Base-by-base conservation (phyloP, 257 asterid genomes). In the Lycium ferocissimum region DNA sequence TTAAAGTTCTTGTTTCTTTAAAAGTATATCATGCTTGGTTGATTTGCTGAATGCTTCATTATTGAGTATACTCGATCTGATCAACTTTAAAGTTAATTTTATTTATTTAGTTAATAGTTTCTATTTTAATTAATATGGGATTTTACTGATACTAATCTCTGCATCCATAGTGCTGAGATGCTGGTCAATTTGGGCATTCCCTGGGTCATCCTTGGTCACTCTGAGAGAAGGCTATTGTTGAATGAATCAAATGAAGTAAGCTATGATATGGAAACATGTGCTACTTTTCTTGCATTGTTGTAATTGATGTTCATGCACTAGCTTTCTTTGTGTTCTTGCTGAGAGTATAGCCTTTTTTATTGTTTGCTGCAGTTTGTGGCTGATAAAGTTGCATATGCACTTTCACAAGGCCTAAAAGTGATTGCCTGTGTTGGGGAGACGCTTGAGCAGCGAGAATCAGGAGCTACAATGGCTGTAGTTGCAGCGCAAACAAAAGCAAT, bases 351-450 rank as follows among this genome's bases (percentile, higher is more conserved):
- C 35, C 22, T 15, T 66, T 53, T 67, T 69, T 6, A 40, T 38
- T 35, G 40, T 83, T 51, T 83, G 57, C 53, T 62, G 79, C 90
- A 96, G 98, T 94, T 95, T 76, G 98, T 95, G 70, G 99, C 98
- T 85, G 97, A 93, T 15, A 97, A 95, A 89, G 98, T 95, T 86
- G 98, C 98, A 43, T 95, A 97, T 89, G 98, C 99, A 35, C 98
- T 97, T 86, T 83, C 94, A 51, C 92, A 93, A 94, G 98, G 99
- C 85, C 63, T 95, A 90, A 97, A 97, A 90, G 99, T 97, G 40
- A 97, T 95, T 86, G 99, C 98, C 40, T 97, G 99, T 84, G 92
- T 97, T 89, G 99, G 99, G 33, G 99, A 97, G 94, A 93, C 99
- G 81, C 99, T 97, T 89, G 98, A 94, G 87, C 97, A 97, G 87